Conservation (phyloP, 208 protist species). For the Zelonia costaricensis region DNA sequence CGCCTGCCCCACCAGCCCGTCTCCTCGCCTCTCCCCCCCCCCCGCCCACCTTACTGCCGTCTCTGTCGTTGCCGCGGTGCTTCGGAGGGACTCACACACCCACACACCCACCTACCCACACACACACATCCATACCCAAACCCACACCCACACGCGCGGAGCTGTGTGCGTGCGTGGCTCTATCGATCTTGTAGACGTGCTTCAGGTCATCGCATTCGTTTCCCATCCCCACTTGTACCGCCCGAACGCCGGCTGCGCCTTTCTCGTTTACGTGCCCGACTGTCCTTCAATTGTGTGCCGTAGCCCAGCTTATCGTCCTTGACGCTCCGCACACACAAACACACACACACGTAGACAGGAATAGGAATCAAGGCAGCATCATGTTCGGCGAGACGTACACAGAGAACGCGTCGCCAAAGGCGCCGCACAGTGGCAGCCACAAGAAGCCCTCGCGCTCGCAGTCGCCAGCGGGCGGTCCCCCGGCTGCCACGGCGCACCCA, state of each 20-base stretch:
- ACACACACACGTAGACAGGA: too few species aligned
- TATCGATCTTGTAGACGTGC: too few species aligned
- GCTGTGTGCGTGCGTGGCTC: background rate
- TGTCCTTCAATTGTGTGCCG: too few species aligned
- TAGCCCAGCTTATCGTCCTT: too few species aligned
- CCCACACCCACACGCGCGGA: background rate
- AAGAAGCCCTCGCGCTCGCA: background rate
- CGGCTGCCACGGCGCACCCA: background rate
- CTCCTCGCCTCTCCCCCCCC: background rate
- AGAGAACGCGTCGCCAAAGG: slow-evolving; percentile 10
- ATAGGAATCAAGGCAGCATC: too few species aligned
- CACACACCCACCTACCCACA: background rate
- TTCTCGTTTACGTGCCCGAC: too few species aligned
- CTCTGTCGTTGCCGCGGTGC: background rate
- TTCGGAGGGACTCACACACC: background rate
- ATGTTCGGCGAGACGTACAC: slow-evolving; percentile 56
- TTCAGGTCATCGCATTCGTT: too few species aligned
- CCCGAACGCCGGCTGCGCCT: too few species aligned
- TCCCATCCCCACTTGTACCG: too few species aligned
- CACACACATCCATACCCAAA: background rate
- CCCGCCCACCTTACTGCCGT: background rate
- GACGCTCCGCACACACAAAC: too few species aligned
- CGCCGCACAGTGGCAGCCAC: background rate
- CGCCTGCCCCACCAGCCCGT: too few species aligned
- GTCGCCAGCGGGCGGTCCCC: background rate